Evolutionary conservation across 768 basidiomycete species (phyloP).

Genomic region (Rhizopogon sp.): DNA sequence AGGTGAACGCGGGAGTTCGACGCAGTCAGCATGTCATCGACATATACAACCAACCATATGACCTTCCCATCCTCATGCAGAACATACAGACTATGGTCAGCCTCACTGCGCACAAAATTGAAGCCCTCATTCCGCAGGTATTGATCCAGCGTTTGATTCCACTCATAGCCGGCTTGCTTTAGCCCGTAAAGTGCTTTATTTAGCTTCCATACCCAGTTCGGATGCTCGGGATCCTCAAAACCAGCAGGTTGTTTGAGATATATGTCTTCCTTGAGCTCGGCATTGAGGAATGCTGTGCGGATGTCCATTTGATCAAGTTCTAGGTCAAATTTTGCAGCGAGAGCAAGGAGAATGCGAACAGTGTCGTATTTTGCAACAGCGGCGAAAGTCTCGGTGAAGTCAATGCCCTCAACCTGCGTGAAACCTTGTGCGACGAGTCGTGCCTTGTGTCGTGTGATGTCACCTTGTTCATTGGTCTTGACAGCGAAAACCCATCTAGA

Average conservation of each 20-base stretch:
- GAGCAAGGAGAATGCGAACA: slow-evolving; percentile 16
- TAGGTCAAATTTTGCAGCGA: slow-evolving; percentile 13
- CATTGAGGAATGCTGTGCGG: no score
- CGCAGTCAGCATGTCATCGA: slow-evolving; percentile 18
- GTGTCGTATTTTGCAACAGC: slow-evolving; percentile 5
- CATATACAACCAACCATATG: slow-evolving; percentile 20
- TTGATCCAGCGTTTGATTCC: slow-evolving; percentile 8
- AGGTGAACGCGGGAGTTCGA: neutral
- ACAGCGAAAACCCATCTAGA: slow-evolving; percentile 28
- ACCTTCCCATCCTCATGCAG: slow-evolving; percentile 8
- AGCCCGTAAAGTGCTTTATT: neutral
- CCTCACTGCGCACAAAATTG: neutral
- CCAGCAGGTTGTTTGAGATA: no score
- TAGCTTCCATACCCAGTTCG: no score
- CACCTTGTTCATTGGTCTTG: no score
- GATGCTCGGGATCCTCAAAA: no score
- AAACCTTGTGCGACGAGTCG: slow-evolving; percentile 33
- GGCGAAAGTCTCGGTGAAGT: slow-evolving; percentile 22
- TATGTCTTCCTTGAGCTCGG: no score
- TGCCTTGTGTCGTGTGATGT: slow-evolving; percentile 5
- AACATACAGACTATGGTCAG: slow-evolving; percentile 21
- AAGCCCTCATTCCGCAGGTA: no score
- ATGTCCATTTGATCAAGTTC: slow-evolving; percentile 20
- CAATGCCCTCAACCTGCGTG: slow-evolving; percentile 25
- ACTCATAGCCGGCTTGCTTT: slow-evolving; percentile 1